A percentile compares a stretch with the other conserved stretches of the same genome.
Evolutionary conservation across 2,329 filamentous ascomycete genomes (phyloP).

Genomic region (Akanthomyces lecanii): DNA sequence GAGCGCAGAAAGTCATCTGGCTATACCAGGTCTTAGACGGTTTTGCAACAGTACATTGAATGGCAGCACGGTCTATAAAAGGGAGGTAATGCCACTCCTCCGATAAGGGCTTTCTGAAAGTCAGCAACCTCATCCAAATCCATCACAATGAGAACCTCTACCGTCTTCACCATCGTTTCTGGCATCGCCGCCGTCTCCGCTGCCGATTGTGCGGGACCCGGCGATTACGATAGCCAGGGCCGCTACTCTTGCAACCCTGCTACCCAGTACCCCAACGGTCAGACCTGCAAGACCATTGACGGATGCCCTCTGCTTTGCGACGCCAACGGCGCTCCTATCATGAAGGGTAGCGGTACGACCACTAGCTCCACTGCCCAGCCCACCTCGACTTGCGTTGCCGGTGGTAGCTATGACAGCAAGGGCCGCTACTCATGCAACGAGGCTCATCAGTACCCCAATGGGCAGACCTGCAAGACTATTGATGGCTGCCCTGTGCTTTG

Average conservation of each 20-base stretch:
- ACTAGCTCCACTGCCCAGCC: background rate
- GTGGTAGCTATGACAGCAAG: too few species aligned
- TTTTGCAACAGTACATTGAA: too few species aligned
- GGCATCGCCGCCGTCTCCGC: background rate
- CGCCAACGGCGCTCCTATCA: slow-evolving; percentile 10
- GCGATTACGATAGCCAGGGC: slow-evolving; percentile 18
- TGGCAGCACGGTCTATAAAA: background rate
- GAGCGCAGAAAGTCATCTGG: too few species aligned
- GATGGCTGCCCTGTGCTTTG: background rate
- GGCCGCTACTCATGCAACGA: too few species aligned
- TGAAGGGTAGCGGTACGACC: background rate
- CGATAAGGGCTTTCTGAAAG: background rate
- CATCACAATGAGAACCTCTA: background rate
- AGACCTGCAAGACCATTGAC: slow-evolving; percentile 19
- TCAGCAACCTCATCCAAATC: background rate
- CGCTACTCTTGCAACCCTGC: slow-evolving; percentile 24
- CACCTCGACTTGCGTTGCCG: background rate
- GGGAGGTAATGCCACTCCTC: background rate
- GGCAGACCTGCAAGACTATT: background rate
- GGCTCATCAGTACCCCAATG: too few species aligned
- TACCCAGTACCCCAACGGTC: slow-evolving; percentile 21
- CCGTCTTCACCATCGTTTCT: slow-evolving; percentile 2
- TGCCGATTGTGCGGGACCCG: slow-evolving; percentile 17
- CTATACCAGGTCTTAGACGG: too few species aligned
- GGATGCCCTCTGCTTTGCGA: slow-evolving; percentile 19